Conservation (phyloP, 805 yeast species). For the Lachancea thermotolerans region DNA sequence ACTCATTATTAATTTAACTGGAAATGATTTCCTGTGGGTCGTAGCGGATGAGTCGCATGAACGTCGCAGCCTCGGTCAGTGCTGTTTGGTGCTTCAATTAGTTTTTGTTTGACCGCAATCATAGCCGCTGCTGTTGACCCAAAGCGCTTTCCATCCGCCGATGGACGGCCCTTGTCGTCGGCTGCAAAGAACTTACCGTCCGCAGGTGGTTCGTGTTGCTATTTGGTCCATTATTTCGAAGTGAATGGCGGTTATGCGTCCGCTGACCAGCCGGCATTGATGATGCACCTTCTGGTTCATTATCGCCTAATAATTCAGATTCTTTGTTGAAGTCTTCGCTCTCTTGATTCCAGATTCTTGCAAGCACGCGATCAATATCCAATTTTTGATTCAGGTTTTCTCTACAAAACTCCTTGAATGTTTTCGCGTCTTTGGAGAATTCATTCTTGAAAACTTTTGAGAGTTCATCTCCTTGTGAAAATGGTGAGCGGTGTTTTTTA, state of each 20-base stretch:
- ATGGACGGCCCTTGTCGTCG: constrained; percentile 39
- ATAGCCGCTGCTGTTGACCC: constrained; percentile 8
- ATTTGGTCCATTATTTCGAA: constrained; percentile 1
- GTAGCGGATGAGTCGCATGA: too few relatives aligned
- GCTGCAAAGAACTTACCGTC: constrained; percentile 28
- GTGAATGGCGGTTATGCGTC: constrained; percentile 8
- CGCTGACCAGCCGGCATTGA: not conserved
- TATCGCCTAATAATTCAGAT: constrained; percentile 15
- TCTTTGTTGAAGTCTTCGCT: constrained; percentile 21
- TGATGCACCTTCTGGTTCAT: not conserved
- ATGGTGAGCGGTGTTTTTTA: constrained; percentile 6
- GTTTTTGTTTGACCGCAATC: not conserved
- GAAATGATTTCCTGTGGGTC: too few relatives aligned
- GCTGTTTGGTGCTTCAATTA: too few relatives aligned
- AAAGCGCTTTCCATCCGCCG: constrained; percentile 26
- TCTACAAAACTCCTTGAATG: constrained; percentile 4
- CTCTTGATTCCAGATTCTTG: constrained; percentile 29
- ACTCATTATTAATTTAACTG: too few relatives aligned
- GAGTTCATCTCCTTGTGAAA: constrained; percentile 3
- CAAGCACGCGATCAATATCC: constrained; percentile 21
- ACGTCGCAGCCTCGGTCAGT: too few relatives aligned
- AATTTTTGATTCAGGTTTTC: constrained; percentile 9
- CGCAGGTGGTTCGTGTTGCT: constrained; percentile 21
- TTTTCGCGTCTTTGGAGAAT: not conserved
- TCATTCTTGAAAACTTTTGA: constrained; percentile 3